Evolutionary conservation across 2,329 filamentous ascomycete species (phyloP).

Genomic region (Tothia fuscella): DNA sequence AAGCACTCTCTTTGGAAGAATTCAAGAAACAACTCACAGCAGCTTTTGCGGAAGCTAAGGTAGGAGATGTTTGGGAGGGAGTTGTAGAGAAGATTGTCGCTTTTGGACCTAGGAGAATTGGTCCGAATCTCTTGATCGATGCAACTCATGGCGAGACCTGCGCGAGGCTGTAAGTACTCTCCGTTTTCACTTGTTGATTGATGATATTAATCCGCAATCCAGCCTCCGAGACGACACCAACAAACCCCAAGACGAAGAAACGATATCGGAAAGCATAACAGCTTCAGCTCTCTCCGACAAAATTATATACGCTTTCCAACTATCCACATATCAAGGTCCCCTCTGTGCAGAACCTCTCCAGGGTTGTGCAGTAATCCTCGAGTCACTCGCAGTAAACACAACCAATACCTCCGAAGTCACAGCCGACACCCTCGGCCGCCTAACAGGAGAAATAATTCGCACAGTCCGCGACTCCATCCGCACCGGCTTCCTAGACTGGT

Average conservation of each 20-base stretch:
- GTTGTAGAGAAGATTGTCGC: slow-evolving; percentile 72
- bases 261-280: slow-evolving; percentile 25
- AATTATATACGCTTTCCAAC: slow-evolving; percentile 85
- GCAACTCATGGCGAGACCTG: slow-evolving; percentile 60
- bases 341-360: slow-evolving; percentile 89
- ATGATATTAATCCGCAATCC: background rate
- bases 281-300: slow-evolving; percentile 74
- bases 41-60: slow-evolving; percentile 58
- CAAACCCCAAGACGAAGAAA: background rate
- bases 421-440: slow-evolving; percentile 61
- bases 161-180: slow-evolving; percentile 51
- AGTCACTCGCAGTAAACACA: slow-evolving; percentile 52
- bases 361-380: slow-evolving; percentile 81
- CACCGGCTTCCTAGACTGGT: slow-evolving; percentile 88
- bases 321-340: slow-evolving; percentile 77
- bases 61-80: slow-evolving; percentile 62
- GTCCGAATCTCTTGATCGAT: slow-evolving; percentile 84
- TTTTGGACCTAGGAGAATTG: slow-evolving; percentile 75
- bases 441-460: slow-evolving; percentile 90
- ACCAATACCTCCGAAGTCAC: too few species aligned
- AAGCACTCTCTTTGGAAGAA: slow-evolving; percentile 57
- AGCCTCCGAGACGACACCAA: slow-evolving; percentile 6
- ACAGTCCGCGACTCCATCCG: slow-evolving; percentile 74
- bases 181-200: background rate
- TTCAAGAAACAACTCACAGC: slow-evolving; percentile 62